phyloP scores from a whole-genome alignment of 331 rosid species.

The Quercus lobata region DNA sequence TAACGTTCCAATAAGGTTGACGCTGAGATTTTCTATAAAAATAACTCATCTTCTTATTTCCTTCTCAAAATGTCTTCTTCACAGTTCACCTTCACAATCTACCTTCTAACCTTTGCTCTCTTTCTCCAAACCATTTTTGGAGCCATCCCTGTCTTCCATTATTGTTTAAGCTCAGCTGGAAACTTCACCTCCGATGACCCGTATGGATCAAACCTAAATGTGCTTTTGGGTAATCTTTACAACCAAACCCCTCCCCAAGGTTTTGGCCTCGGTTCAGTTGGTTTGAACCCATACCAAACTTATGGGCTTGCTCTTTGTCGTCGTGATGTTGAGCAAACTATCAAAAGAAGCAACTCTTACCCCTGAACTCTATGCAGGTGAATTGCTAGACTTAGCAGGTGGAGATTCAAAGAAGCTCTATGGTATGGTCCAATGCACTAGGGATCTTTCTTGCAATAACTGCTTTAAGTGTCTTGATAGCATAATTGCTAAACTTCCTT shows the following conservation, averaged over 20 bases:
- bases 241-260: not conserved
- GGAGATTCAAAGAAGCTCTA: constrained; percentile 31
- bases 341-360: constrained; percentile 15
- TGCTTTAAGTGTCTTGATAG: not conserved
- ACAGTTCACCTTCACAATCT: not conserved
- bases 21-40: not conserved
- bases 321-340: constrained; percentile 6
- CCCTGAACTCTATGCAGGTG: constrained; percentile 38
- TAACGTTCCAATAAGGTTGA: too few relatives aligned
- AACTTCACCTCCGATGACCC: constrained; percentile 5
- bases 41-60: not conserved
- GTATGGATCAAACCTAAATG: not conserved
- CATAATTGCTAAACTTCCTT: not conserved
- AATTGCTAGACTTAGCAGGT: constrained; percentile 18
- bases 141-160: not conserved
- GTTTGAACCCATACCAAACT: not conserved
- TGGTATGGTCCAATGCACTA: constrained; percentile 30
- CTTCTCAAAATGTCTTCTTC: not conserved
- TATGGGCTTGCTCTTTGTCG: not conserved
- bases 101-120: not conserved
- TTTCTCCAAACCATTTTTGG: not conserved
- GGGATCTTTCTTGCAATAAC: not conserved
- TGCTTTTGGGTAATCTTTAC: not conserved
- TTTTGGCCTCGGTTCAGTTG: constrained; percentile 1
- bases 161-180: not conserved